Evolutionary conservation across 768 basidiomycete species (phyloP).

Genomic region (Trametes maxima): DNA sequence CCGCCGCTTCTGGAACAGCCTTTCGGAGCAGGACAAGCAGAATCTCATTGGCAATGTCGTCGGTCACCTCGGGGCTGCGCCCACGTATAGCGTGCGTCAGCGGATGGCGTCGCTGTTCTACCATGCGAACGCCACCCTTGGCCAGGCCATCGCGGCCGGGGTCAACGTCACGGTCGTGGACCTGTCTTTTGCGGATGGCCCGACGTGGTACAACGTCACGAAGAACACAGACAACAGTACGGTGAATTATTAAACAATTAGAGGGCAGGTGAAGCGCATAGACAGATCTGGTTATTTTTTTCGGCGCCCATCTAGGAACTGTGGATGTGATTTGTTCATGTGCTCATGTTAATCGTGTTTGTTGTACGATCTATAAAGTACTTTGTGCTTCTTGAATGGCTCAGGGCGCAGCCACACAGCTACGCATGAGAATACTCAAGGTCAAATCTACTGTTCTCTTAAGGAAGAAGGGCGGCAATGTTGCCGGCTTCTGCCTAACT

Average conservation of each 20-base stretch:
- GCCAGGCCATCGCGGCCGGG: constrained; percentile 39
- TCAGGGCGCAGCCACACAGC: too few species aligned
- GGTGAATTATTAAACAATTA: constrained; percentile 16
- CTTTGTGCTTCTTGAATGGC: too few species aligned
- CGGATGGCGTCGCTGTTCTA: constrained; percentile 40
- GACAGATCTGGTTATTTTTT: neutral
- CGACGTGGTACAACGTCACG: constrained; percentile 31
- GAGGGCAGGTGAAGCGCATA: neutral
- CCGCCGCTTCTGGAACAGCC: constrained; percentile 40
- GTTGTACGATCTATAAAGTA: too few species aligned
- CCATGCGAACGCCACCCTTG: constrained; percentile 41
- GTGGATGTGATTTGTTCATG: neutral
- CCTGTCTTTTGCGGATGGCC: constrained; percentile 25
- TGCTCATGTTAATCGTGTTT: too few species aligned
- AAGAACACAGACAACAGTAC: constrained; percentile 23
- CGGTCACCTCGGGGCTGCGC: constrained; percentile 41
- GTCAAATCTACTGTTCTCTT: too few species aligned
- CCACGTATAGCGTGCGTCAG: constrained; percentile 32
- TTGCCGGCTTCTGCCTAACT: too few species aligned
- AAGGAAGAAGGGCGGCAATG: too few species aligned
- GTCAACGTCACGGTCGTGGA: constrained; percentile 27
- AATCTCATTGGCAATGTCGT: constrained; percentile 43
- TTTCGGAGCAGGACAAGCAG: constrained; percentile 39
- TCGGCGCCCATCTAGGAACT: neutral
- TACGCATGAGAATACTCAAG: too few species aligned